phyloP scores from a whole-genome alignment of 1,284 basidiomycete species.

The Moniliella sp. region DNA sequence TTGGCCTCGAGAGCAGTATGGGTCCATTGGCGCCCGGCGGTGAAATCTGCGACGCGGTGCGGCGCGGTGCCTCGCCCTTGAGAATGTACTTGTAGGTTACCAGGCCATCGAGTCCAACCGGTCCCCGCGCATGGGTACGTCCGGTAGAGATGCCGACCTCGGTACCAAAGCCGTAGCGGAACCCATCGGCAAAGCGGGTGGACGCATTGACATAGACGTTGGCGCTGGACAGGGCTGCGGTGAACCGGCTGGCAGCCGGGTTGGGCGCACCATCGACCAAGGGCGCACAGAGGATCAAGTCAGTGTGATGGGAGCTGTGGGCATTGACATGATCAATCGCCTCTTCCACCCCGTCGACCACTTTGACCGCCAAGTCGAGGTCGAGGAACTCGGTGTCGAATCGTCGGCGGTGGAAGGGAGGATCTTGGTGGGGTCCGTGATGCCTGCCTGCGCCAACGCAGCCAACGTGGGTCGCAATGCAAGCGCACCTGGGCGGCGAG shows the following conservation, averaged over 20 bases:
- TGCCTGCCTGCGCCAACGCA: conserved; percentile 28
- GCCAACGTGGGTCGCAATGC: conserved; percentile 45
- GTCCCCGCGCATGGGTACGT: conserved; percentile 83
- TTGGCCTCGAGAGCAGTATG: background rate
- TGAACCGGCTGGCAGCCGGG: conserved; percentile 50
- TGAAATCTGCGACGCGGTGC: conserved; percentile 7
- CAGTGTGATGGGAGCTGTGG: conserved; percentile 86
- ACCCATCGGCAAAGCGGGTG: conserved; percentile 88
- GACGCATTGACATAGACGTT: conserved; percentile 84
- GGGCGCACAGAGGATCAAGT: conserved; percentile 71
- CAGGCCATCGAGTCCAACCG: conserved; percentile 72
- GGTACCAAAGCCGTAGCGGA: conserved; percentile 85
- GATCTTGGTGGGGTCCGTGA: conserved; percentile 26
- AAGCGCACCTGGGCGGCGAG: conserved; percentile 50
- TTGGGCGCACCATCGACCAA: conserved; percentile 22
- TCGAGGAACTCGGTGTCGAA: conserved; percentile 58
- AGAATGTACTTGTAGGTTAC: conserved; percentile 30
- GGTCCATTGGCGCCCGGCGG: conserved; percentile 1
- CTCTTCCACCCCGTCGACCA: conserved; percentile 47
- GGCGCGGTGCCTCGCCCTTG: conserved; percentile 3
- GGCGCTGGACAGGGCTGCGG: conserved; percentile 66
- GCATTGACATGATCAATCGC: conserved; percentile 77
- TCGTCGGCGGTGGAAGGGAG: conserved; percentile 38
- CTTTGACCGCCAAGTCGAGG: conserved; percentile 44
- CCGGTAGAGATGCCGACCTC: conserved; percentile 95